Percentiles rank a stretch among this genome's conserved stretches.
phyloP scores from a whole-genome alignment of 116 monocot species.

The Posidonia oceanica region DNA sequence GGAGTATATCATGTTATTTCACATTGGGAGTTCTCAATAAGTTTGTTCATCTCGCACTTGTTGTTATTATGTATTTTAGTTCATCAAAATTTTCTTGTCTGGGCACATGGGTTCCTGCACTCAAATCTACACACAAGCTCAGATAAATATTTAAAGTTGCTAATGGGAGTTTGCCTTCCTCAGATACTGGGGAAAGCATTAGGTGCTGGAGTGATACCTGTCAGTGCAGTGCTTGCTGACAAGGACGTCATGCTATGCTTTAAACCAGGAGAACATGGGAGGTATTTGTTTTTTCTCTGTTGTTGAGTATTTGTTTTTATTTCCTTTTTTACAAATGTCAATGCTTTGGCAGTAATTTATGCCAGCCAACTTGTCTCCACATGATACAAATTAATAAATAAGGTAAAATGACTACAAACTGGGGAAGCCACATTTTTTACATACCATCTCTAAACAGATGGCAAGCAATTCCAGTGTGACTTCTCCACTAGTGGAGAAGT shows the following conservation, averaged over 20 bases:
- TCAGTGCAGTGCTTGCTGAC: conserved; percentile 93
- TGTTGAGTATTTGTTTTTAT: not conserved
- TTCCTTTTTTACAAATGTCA: not conserved
- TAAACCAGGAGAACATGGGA: conserved; percentile 90
- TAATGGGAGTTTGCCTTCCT: not conserved
- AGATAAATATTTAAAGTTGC: too few species aligned
- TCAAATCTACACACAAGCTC: too few species aligned
- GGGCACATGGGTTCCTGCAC: too few species aligned
- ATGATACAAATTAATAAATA: too few species aligned
- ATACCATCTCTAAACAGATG: too few species aligned
- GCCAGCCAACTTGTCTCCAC: not conserved
- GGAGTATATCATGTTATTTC: not conserved
- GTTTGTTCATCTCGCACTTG: too few species aligned
- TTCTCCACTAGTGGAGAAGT: too few species aligned
- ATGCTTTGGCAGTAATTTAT: not conserved
- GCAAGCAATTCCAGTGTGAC: too few species aligned
- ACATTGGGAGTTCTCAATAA: too few species aligned
- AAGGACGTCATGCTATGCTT: conserved; percentile 90
- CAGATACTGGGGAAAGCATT: conserved; percentile 96
- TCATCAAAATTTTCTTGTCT: too few species aligned
- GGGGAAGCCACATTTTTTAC: too few species aligned
- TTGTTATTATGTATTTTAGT: conserved; percentile 36
- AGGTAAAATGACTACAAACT: too few species aligned
- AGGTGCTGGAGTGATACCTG: conserved; percentile 93
- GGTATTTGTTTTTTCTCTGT: conserved; percentile 6